Conservation (phyloP, 306 rosid genomes). For the Malus sieversii region DNA sequence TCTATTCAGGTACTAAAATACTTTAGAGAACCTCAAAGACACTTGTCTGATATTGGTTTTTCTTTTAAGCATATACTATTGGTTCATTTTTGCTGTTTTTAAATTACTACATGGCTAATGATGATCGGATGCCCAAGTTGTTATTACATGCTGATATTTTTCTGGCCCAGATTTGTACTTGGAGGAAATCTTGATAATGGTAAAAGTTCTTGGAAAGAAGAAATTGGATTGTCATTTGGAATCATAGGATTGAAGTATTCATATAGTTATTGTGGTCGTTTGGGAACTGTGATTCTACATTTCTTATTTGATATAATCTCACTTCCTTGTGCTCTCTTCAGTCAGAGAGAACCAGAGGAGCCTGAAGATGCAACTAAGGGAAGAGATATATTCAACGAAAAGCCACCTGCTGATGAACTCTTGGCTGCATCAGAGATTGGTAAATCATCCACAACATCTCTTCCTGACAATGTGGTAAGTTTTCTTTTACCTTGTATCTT, state of each 20-base stretch:
- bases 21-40: not conserved
- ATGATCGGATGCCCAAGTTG: not conserved
- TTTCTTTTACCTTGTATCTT: not conserved
- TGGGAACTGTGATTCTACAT: not conserved
- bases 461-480: constrained; percentile 96
- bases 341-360: constrained; percentile 99
- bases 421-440: constrained; percentile 95
- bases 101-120: not conserved
- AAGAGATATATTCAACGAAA: constrained; percentile 95
- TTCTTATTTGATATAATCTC: constrained; percentile 9
- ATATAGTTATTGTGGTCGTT: not conserved
- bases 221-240: not conserved
- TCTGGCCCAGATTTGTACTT: not conserved
- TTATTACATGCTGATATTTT: not conserved
- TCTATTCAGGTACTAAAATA: constrained; percentile 64
- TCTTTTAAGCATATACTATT: constrained; percentile 1
- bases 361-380: constrained; percentile 99
- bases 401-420: constrained; percentile 96
- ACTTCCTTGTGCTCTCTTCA: constrained; percentile 20
- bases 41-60: not conserved
- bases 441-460: constrained; percentile 80
- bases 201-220: not conserved
- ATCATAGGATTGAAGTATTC: not conserved
- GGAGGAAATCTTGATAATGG: not conserved
- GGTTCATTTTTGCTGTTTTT: not conserved